These are phyloP conservation scores for Epichloe typhina DNA, from an alignment of 2,329 filamentous ascomycete genomes.

Conservation along the genomic window DNA sequence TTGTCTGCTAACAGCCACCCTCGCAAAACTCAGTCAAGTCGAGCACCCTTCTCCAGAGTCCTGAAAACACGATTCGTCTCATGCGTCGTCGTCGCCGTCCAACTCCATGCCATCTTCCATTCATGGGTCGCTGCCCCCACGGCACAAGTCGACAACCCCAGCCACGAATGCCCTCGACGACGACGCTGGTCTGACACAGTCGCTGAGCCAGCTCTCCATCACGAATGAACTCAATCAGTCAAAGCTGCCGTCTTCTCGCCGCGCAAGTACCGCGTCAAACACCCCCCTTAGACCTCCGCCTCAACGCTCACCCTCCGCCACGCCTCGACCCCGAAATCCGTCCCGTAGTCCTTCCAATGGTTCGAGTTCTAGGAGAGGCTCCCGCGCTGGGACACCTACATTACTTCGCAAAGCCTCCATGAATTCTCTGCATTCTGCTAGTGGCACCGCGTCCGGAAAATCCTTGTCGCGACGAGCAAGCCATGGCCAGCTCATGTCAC, in stretches of 20 bases:
- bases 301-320: slow-evolving; percentile 25
- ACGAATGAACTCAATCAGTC: slow-evolving; percentile 17
- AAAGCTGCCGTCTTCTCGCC: slow-evolving; percentile 11
- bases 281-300: slow-evolving; percentile 25
- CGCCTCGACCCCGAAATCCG: slow-evolving; percentile 22
- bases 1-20: too few relatives aligned
- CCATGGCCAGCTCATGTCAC: slow-evolving; percentile 27
- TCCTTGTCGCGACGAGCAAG: slow-evolving; percentile 35
- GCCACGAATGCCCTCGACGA: slow-evolving; percentile 7
- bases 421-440: slow-evolving; percentile 41
- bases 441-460: slow-evolving; percentile 23
- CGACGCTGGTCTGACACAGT: slow-evolving; percentile 23
- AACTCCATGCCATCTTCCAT: slow-evolving; percentile 2
- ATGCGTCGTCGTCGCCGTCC: slow-evolving; percentile 3
- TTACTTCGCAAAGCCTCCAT: slow-evolving; percentile 43
- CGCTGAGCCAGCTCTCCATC: slow-evolving; percentile 32
- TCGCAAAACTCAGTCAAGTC: background rate
- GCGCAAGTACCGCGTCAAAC: slow-evolving; percentile 14
- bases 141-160: background rate
- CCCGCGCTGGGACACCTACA: slow-evolving; percentile 34
- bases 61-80: background rate
- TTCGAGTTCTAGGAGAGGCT: slow-evolving; percentile 31
- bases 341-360: slow-evolving; percentile 30
- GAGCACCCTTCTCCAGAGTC: background rate
- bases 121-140: slow-evolving; percentile 1